Evolutionary conservation across 768 basidiomycete species (phyloP).

Genomic region (Lactarius trivialis): DNA sequence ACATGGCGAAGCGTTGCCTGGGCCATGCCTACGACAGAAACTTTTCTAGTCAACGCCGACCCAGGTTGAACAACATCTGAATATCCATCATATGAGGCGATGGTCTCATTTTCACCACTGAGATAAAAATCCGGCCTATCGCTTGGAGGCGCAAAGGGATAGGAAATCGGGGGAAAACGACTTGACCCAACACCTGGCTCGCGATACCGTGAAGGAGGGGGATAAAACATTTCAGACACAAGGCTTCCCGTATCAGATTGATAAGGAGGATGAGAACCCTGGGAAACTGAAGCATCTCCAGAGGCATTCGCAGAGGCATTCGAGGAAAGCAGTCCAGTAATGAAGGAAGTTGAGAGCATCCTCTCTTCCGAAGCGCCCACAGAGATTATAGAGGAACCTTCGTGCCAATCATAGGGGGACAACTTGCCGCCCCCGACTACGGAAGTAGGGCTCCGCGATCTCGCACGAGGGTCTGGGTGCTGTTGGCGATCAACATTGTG

Average conservation of each 20-base stretch:
- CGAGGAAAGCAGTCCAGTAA: slow-evolving; percentile 44
- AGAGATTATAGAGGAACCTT: slow-evolving; percentile 51
- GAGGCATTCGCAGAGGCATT: slow-evolving; percentile 18
- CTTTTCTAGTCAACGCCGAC: slow-evolving; percentile 25
- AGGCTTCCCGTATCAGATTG: slow-evolving; percentile 24
- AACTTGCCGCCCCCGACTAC: neutral
- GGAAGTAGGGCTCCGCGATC: neutral
- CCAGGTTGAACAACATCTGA: neutral
- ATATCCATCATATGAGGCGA: slow-evolving; percentile 13
- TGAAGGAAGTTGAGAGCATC: slow-evolving; percentile 54
- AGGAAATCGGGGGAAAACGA: slow-evolving; percentile 7
- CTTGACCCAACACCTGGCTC: slow-evolving; percentile 20
- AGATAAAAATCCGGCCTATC: neutral
- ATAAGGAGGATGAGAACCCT: slow-evolving; percentile 30
- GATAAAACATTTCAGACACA: slow-evolving; percentile 52
- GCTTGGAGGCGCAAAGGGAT: neutral
- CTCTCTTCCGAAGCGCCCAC: slow-evolving; percentile 52
- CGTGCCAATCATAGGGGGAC: slow-evolving; percentile 51
- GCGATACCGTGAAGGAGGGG: slow-evolving; percentile 26
- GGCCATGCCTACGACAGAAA: slow-evolving; percentile 32
- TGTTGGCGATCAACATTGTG: neutral
- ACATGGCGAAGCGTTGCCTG: slow-evolving; percentile 30
- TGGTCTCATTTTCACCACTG: slow-evolving; percentile 8
- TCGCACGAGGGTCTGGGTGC: neutral
- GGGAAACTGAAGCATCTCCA: slow-evolving; percentile 9